phyloP scores from a whole-genome alignment of 495 filamentous ascomycete genomes.

The Aspergillus sclerotioniger region DNA sequence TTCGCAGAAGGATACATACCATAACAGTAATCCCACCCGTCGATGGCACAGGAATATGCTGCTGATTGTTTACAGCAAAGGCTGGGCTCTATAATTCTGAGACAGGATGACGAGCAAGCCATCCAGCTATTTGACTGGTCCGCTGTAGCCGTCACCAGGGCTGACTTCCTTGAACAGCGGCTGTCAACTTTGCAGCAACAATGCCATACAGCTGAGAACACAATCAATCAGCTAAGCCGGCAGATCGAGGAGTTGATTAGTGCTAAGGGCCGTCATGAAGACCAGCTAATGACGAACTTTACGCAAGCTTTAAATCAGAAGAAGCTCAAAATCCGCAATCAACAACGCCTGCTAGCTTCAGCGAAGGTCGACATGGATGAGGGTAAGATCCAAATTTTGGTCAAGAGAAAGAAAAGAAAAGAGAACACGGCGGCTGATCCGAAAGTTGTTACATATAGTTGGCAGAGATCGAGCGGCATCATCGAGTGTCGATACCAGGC shows the following conservation, averaged over 20 bases:
- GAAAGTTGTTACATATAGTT: slow-evolving; percentile 17
- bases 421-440: not conserved
- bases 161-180: slow-evolving; percentile 42
- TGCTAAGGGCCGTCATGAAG: slow-evolving; percentile 66
- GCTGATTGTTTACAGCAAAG: slow-evolving; percentile 53
- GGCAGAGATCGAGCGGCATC: slow-evolving; percentile 25
- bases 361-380: slow-evolving; percentile 53
- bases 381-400: slow-evolving; percentile 23
- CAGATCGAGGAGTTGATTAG: slow-evolving; percentile 64
- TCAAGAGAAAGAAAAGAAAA: too few species aligned
- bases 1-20: slow-evolving; percentile 55
- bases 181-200: slow-evolving; percentile 47
- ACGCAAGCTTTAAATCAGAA: slow-evolving; percentile 75
- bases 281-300: slow-evolving; percentile 69
- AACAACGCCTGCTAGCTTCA: slow-evolving; percentile 65
- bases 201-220: slow-evolving; percentile 42
- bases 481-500: slow-evolving; percentile 19
- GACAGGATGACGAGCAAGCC: slow-evolving; percentile 59
- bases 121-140: slow-evolving; percentile 76
- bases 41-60: not conserved
- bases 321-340: slow-evolving; percentile 86
- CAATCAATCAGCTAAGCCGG: slow-evolving; percentile 49
- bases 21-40: slow-evolving; percentile 48
- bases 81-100: slow-evolving; percentile 63
- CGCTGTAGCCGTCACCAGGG: slow-evolving; percentile 46